Percentiles rank a stretch among this genome's conserved stretches.
These are phyloP conservation scores for Linum tenue DNA, from an alignment of 345 rosid genomes.

Conservation along the genomic window DNA sequence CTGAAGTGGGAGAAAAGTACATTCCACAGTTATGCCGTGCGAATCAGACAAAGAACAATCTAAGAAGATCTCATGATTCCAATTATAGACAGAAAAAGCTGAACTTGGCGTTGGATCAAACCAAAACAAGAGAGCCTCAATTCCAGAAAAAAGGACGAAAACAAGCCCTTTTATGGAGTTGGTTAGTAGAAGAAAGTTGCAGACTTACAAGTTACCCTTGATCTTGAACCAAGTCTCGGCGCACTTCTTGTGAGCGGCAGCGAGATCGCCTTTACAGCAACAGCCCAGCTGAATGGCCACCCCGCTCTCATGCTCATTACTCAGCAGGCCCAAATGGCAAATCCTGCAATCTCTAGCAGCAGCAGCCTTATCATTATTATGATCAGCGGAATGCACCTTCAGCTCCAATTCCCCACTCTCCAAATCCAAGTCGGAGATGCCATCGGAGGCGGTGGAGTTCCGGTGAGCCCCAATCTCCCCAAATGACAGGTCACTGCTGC, in stretches of 20 bases:
- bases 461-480: conserved; percentile 36
- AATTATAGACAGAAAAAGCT: not conserved
- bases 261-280: conserved; percentile 48
- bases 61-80: not conserved
- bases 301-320: conserved; percentile 26
- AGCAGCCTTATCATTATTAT: conserved; percentile 11
- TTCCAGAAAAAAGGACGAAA: not conserved
- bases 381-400: conserved; percentile 30
- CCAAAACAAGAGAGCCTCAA: not conserved
- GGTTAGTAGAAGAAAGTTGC: not conserved
- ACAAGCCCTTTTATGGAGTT: not conserved
- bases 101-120: not conserved
- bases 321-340: conserved; percentile 51
- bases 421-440: conserved; percentile 38
- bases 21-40: not conserved
- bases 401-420: conserved; percentile 34
- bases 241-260: conserved; percentile 47
- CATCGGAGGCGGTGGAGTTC: conserved; percentile 31
- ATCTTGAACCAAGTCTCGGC: conserved; percentile 65
- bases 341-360: conserved; percentile 50
- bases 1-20: not conserved
- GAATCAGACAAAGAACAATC: not conserved
- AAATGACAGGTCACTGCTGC: conserved; percentile 24
- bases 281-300: conserved; percentile 45
- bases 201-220: conserved; percentile 48